phyloP scores from a whole-genome alignment of 345 rosid genomes.

The Luvunga scandens region DNA sequence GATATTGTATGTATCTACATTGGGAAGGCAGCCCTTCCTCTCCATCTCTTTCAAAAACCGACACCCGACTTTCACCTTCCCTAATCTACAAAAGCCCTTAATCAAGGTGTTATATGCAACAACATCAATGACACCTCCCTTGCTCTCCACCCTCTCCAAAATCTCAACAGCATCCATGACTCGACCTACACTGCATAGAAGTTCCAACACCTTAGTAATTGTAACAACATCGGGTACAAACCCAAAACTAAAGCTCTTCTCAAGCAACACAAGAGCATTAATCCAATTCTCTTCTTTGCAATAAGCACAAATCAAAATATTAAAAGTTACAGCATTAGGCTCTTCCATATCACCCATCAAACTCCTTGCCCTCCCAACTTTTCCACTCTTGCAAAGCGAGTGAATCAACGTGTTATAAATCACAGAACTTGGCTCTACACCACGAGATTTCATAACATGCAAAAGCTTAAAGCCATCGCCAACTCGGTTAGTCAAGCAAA shows the following conservation, averaged over 20 bases:
- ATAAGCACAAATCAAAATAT: slow-evolving; percentile 67
- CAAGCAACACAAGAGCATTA: slow-evolving; percentile 70
- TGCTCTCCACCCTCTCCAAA: slow-evolving; percentile 65
- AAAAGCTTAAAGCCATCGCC: slow-evolving; percentile 82
- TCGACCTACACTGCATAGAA: slow-evolving; percentile 64
- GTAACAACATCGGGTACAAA: slow-evolving; percentile 65
- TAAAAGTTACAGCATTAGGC: slow-evolving; percentile 73
- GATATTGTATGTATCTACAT: slow-evolving; percentile 62
- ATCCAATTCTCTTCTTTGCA: slow-evolving; percentile 66
- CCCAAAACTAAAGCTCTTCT: slow-evolving; percentile 68
- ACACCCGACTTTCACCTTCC: slow-evolving; percentile 58
- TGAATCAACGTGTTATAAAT: slow-evolving; percentile 71
- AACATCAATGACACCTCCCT: slow-evolving; percentile 59
- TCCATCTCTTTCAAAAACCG: slow-evolving; percentile 74
- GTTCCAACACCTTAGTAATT: slow-evolving; percentile 62
- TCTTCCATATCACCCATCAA: slow-evolving; percentile 68
- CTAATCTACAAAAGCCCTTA: slow-evolving; percentile 57
- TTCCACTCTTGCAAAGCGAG: slow-evolving; percentile 68
- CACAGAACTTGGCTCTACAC: slow-evolving; percentile 55
- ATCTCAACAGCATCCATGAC: slow-evolving; percentile 68
- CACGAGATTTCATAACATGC: slow-evolving; percentile 59
- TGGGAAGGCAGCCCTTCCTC: slow-evolving; percentile 71
- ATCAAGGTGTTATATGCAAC: slow-evolving; percentile 74
- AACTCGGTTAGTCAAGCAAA: slow-evolving; percentile 82
- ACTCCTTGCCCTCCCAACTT: slow-evolving; percentile 85